Evolutionary conservation across 495 filamentous ascomycete species (phyloP), one percentile per base, ranked within the genome.

Genomic region (Penicillium coffeae): DNA sequence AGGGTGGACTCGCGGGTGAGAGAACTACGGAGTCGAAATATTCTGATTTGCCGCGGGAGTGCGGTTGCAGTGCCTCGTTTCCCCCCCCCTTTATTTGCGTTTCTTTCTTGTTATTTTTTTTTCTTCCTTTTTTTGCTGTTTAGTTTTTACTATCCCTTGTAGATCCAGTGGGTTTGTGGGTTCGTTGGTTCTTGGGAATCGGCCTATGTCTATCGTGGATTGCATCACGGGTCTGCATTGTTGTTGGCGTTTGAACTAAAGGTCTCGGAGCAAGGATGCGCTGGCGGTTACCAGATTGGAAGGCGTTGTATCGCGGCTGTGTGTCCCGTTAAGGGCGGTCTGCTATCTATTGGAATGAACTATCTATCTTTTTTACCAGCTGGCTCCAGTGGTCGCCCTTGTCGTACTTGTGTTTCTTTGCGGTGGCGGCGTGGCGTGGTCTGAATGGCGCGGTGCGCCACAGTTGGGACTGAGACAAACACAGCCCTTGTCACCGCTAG

Each of bases 171-270:
- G 25, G 5, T 30, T 30, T 30, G 25, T 4, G 25, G 25, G 25
- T 30, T 30, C 5, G 25, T 40, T 40, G 10, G 12, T 15, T 10
- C 16, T 8, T 30, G 25, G 25, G 25, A 30, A 5, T 37, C 13
- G 35, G 35, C n/a, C 15, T 36, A 38, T 47, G 18, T 36, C 44
- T 18, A 18, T 41, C 38, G 20, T 14, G 35, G 35, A 37, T 37
- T 37, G 35, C 6, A 14, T 4, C n/a, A 33, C 30, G 30, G 35
- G 35, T 37, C 6, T 37, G 35, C 35, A 37, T 37, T 18, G 5
- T 37, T 3, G 12, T 37, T 37, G 35, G 35, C 35, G 35, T 37
- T 37, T 37, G 35, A 18, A 37, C 13, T 18, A 18, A 18, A 18
- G 13, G 15, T n/a, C 15, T 37, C 35, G 35, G 35, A 37, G 12